Base-by-base conservation (phyloP, 2,329 filamentous ascomycete species). In the Exophiala aquamarina region DNA sequence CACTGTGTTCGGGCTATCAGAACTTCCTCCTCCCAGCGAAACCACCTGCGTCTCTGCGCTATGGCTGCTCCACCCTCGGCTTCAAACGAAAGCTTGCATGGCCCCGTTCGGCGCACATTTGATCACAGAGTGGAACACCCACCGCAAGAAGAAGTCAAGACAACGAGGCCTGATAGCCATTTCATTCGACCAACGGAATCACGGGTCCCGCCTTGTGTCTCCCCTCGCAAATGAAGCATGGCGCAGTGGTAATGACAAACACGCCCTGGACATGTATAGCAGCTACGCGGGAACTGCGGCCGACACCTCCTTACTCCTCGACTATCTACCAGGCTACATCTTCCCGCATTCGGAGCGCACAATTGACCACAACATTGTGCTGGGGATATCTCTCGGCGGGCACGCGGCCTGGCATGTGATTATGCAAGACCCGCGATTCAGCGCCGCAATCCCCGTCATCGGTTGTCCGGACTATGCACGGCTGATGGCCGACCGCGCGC, bases 211-310 rank as follows among this genome's bases (percentile, higher is more conserved):
- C 44, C 68, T 83, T 49, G 79, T 92, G 2, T 77, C 84, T 59
- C 70, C 78, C 6, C 58, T 76, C 14, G 82, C 86, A 19, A 97
- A 96, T 65, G 75, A 84, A 58, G 77, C 85, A 3, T 97, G 91
- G 92, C 78, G 80, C 34, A 69, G 80, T 29, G 90, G 89, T 21
- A 95, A 96, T 63, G 72, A 77, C 6, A 79, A 76, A 5, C 93
- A 97, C 70, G 92, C 90, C 0, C 82, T 89, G 63, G 93, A 98
- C 66, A 95, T 98, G 90, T 90, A 93, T 64, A 83, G 81, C 42
- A 53, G 41, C 39, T 56, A 56, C 33, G 74, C 79, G 56, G 82
- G 81, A 42, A 92, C 87, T 0, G 85, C 86, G 11, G 69, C 73
- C n/a, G 92, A 97, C 65, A 83, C 85, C 26, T 81, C 78, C 13